Conservation (phyloP, 2,329 filamentous ascomycete genomes). For the Fusarium xyrophilum region DNA sequence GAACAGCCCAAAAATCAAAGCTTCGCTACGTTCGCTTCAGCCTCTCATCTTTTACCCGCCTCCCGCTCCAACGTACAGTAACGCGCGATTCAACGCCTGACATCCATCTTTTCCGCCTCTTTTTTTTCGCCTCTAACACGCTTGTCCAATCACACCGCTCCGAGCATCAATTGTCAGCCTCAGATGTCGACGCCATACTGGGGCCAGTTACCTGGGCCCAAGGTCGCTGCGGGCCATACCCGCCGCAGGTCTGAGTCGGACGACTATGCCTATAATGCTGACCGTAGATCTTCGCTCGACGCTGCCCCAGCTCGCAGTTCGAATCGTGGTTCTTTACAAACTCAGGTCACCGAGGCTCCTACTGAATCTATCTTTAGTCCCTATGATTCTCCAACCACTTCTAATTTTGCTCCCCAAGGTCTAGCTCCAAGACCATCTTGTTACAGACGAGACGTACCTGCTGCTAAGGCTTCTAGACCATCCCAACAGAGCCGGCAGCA, state of each 20-base stretch:
- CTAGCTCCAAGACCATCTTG: slow-evolving; percentile 67
- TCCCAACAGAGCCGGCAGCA: slow-evolving; percentile 46
- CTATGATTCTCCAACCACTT: slow-evolving; percentile 60
- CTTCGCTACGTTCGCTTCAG: slow-evolving; percentile 26
- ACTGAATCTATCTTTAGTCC: slow-evolving; percentile 67
- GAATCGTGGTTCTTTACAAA: slow-evolving; percentile 63
- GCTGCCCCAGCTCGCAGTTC: slow-evolving; percentile 53
- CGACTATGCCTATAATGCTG: slow-evolving; percentile 42
- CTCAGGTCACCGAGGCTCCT: slow-evolving; percentile 60
- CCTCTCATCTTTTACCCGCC: slow-evolving; percentile 33
- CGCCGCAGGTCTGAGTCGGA: slow-evolving; percentile 49
- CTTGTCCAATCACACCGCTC: slow-evolving; percentile 40
- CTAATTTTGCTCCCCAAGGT: slow-evolving; percentile 59
- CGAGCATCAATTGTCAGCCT: slow-evolving; percentile 33
- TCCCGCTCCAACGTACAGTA: slow-evolving; percentile 11
- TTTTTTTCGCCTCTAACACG: slow-evolving; percentile 18
- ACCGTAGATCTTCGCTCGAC: slow-evolving; percentile 45
- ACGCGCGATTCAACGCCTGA: slow-evolving; percentile 29
- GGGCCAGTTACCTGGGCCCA: slow-evolving; percentile 63
- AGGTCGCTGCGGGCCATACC: slow-evolving; percentile 45
- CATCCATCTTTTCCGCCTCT: slow-evolving; percentile 8
- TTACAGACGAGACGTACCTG: slow-evolving; percentile 57
- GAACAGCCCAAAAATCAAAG: slow-evolving; percentile 19
- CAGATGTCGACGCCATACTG: slow-evolving; percentile 63
- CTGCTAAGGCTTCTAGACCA: slow-evolving; percentile 51